Percentiles rank a stretch among this genome's conserved stretches.
Conservation (phyloP, 2,329 filamentous ascomycete genomes). For the Botrytis tulipae region DNA sequence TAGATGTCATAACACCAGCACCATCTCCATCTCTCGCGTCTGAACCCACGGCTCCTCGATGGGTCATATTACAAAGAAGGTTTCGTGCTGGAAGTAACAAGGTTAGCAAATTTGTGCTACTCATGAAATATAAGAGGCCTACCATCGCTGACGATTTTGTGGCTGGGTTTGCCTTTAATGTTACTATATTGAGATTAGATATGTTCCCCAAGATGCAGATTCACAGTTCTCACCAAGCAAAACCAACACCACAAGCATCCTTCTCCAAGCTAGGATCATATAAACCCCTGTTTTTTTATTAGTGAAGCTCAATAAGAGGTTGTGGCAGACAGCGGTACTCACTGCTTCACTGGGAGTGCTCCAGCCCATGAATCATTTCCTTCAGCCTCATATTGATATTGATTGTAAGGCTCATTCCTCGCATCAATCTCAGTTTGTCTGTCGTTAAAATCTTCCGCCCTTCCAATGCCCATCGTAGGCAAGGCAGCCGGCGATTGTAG, state of each 20-base stretch:
- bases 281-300: conserved; percentile 58
- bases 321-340: conserved; percentile 35
- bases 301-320: background rate
- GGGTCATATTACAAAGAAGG: conserved; percentile 99
- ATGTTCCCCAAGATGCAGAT: background rate
- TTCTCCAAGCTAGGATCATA: conserved; percentile 97
- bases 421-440: conserved; percentile 62
- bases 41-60: conserved; percentile 95
- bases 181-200: conserved; percentile 57
- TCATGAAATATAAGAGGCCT: conserved; percentile 31
- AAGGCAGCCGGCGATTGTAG: conserved; percentile 39
- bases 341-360: conserved; percentile 93
- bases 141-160: conserved; percentile 99
- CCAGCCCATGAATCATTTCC: conserved; percentile 89
- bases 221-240: conserved; percentile 74
- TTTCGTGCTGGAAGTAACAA: conserved; percentile 64
- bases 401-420: conserved; percentile 59
- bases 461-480: conserved; percentile 63
- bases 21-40: conserved; percentile 97
- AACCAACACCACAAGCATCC: conserved; percentile 99
- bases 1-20: conserved; percentile 98
- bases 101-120: conserved; percentile 38
- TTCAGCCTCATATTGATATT: conserved; percentile 84
- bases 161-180: conserved; percentile 95
- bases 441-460: conserved; percentile 65